Percentiles rank a stretch among this genome's conserved stretches.
These are phyloP conservation scores for Termitomyces sp. DNA, from an alignment of 768 basidiomycete species.

Conservation along the genomic window DNA sequence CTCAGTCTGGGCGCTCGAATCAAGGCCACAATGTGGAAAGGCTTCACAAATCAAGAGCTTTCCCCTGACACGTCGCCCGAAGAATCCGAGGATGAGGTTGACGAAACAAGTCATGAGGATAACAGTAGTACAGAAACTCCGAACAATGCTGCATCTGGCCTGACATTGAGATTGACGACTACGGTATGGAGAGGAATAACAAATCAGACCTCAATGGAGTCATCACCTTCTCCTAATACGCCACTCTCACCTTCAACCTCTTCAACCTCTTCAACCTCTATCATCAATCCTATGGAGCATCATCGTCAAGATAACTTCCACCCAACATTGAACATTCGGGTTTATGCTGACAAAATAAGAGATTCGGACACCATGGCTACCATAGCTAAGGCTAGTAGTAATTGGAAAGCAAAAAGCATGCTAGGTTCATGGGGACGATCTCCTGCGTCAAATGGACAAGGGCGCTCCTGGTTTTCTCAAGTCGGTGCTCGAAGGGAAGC, in stretches of 20 bases:
- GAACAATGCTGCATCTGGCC: constrained; percentile 20
- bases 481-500: neutral
- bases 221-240: constrained; percentile 38
- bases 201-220: constrained; percentile 72
- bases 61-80: constrained; percentile 28
- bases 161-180: constrained; percentile 53
- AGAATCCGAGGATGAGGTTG: constrained; percentile 24
- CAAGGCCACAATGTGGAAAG: constrained; percentile 62
- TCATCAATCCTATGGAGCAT: constrained; percentile 10
- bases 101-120: constrained; percentile 27
- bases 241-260: constrained; percentile 25
- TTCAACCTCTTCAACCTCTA: constrained; percentile 21
- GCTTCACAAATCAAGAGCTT: constrained; percentile 52
- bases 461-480: constrained; percentile 11
- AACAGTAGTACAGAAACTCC: constrained; percentile 44
- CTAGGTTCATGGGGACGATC: constrained; percentile 36
- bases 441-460: neutral
- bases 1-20: constrained; percentile 53
- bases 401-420: constrained; percentile 67
- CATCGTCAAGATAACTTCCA: neutral
- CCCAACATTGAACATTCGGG: constrained; percentile 45
- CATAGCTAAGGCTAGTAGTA: constrained; percentile 70
- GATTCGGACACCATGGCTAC: constrained; percentile 71
- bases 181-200: constrained; percentile 78
- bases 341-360: constrained; percentile 69